Evolutionary conservation across 2,329 filamentous ascomycete genomes (phyloP).

Genomic region (Paecilomyces niveus): DNA sequence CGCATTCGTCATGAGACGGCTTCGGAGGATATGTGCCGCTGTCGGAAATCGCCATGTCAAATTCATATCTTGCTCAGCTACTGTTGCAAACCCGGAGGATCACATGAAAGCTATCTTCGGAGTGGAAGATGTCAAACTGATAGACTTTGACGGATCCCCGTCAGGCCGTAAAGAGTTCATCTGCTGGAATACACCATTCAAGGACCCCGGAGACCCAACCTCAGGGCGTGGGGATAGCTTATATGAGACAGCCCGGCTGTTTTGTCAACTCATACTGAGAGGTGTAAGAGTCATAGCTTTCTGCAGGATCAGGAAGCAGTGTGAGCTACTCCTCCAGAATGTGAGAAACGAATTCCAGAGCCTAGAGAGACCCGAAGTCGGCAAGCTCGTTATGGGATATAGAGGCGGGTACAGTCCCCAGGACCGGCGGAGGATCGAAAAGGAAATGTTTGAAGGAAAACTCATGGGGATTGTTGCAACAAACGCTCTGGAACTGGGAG

Average conservation of each 20-base stretch:
- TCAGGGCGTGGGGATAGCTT: constrained; percentile 80
- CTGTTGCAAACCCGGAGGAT: constrained; percentile 81
- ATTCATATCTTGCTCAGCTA: constrained; percentile 95
- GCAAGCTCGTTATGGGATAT: constrained; percentile 84
- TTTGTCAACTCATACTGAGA: constrained; percentile 80
- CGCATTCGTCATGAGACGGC: constrained; percentile 84
- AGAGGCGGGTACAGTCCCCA: constrained; percentile 90
- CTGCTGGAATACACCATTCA: constrained; percentile 96
- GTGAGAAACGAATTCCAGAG: constrained; percentile 69
- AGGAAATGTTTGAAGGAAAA: constrained; percentile 94
- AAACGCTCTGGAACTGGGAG: constrained; percentile 83
- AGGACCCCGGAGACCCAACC: constrained; percentile 77
- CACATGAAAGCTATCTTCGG: constrained; percentile 97
- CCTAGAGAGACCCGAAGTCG: constrained; percentile 67
- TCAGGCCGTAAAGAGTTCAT: constrained; percentile 90
- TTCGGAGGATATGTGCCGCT: constrained; percentile 81
- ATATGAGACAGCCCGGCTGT: constrained; percentile 78
- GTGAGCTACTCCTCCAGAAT: constrained; percentile 73
- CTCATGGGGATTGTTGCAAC: constrained; percentile 90
- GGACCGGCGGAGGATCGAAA: constrained; percentile 80
- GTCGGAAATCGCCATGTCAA: constrained; percentile 78
- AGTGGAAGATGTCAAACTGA: constrained; percentile 68
- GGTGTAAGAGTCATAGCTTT: constrained; percentile 92
- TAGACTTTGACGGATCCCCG: constrained; percentile 89
- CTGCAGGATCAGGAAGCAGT: constrained; percentile 78